These are phyloP conservation scores for Ensete glaucum DNA, from an alignment of 176 grass and related monocot genomes.

Conservation along the genomic window DNA sequence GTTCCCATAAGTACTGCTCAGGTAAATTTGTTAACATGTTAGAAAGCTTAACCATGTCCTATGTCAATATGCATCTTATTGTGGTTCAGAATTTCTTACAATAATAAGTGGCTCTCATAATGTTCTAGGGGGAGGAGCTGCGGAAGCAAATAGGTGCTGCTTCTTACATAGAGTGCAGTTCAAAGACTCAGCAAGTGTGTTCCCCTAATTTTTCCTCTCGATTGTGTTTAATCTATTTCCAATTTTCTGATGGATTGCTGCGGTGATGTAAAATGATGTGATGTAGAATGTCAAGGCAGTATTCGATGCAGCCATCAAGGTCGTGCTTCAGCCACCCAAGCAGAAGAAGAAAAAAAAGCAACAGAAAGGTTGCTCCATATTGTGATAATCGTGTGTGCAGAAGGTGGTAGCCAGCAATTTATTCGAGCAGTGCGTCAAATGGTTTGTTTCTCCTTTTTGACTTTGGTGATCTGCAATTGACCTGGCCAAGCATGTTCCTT, in stretches of 20 bases:
- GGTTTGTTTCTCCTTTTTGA: too few species aligned
- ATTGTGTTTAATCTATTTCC: not conserved
- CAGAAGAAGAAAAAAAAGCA: not conserved
- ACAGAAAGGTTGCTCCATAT: not conserved
- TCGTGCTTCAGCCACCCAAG: slow-evolving; percentile 2
- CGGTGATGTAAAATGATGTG: not conserved
- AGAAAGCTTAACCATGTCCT: too few species aligned
- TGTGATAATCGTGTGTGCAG: not conserved
- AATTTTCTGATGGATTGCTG: too few species aligned
- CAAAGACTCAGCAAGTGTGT: slow-evolving; percentile 35
- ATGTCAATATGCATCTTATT: too few species aligned
- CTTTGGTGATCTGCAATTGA: too few species aligned
- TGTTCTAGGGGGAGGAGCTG: slow-evolving; percentile 28
- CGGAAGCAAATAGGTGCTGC: slow-evolving; percentile 28
- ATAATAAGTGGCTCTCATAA: too few species aligned
- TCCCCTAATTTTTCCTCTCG: not conserved
- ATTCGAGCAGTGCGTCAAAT: too few species aligned
- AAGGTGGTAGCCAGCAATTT: too few species aligned
- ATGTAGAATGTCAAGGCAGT: slow-evolving; percentile 32
- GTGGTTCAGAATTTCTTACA: too few species aligned
- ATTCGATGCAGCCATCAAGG: slow-evolving; percentile 35
- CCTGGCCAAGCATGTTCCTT: too few species aligned
- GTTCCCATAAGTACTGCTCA: not conserved
- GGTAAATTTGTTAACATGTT: not conserved
- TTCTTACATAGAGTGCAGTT: slow-evolving; percentile 34